phyloP scores from a whole-genome alignment of 1,284 basidiomycete species.

The Irpex sp. region DNA sequence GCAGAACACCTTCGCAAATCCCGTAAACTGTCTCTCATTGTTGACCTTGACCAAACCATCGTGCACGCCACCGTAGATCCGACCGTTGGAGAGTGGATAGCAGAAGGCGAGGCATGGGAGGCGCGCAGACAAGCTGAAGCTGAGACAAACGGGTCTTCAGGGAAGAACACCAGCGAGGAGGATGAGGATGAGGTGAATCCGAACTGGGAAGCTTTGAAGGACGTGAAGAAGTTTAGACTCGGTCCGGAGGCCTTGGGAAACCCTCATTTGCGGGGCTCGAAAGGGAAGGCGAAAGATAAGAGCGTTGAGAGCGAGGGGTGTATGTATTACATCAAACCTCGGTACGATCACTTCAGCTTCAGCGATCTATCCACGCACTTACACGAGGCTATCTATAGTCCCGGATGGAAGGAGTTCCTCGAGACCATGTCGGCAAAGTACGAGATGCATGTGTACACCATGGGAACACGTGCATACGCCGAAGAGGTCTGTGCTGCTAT shows the following conservation, averaged over 20 bases:
- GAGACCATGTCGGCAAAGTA: conserved; percentile 73
- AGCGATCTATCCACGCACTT: conserved; percentile 2
- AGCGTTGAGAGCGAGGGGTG: conserved; percentile 73
- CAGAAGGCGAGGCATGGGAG: conserved; percentile 78
- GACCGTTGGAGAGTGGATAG: conserved; percentile 96
- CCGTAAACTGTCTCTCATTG: conserved; percentile 89
- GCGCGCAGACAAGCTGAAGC: conserved; percentile 25
- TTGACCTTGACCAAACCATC: conserved; percentile 98
- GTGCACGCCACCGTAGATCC: conserved; percentile 99
- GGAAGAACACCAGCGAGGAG: conserved; percentile 31
- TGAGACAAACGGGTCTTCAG: conserved; percentile 8
- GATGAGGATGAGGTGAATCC: conserved; percentile 71
- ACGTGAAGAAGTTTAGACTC: conserved; percentile 86
- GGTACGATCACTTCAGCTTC: conserved; percentile 44
- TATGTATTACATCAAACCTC: conserved; percentile 96
- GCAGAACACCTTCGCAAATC: conserved; percentile 73
- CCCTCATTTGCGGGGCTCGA: conserved; percentile 35
- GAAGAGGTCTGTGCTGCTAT: conserved; percentile 93
- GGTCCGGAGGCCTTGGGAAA: conserved; percentile 72
- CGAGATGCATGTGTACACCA: conserved; percentile 99
- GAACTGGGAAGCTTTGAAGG: conserved; percentile 85
- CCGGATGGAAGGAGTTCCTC: conserved; percentile 84
- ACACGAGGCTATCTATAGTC: conserved; percentile 45
- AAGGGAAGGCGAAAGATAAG: conserved; percentile 58
- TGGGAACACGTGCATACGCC: conserved; percentile 97